These are phyloP conservation scores for Podosphaera xanthii DNA, from an alignment of 2,329 filamentous ascomycete species.

Conservation along the genomic window DNA sequence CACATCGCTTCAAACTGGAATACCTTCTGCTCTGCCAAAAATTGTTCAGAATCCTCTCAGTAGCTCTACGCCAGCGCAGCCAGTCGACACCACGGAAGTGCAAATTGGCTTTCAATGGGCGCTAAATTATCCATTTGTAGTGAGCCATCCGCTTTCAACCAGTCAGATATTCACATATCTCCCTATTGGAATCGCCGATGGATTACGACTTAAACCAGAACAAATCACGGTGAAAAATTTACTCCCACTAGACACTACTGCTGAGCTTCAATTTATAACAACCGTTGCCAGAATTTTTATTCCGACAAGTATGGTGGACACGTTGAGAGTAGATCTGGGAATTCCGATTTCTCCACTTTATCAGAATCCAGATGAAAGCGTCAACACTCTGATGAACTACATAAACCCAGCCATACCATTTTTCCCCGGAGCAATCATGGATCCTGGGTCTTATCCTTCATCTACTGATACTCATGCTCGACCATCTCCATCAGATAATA, in stretches of 20 bases:
- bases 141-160: slow-evolving; percentile 44
- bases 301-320: slow-evolving; percentile 43
- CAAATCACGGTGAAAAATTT: slow-evolving; percentile 48
- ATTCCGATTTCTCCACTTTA: slow-evolving; percentile 55
- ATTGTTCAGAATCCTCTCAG: slow-evolving; percentile 13
- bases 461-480: slow-evolving; percentile 19
- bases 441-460: slow-evolving; percentile 15
- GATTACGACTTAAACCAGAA: slow-evolving; percentile 23
- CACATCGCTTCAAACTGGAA: slow-evolving; percentile 9
- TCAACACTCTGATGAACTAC: slow-evolving; percentile 50
- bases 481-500: slow-evolving; percentile 16
- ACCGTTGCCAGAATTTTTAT: slow-evolving; percentile 60
- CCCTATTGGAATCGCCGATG: slow-evolving; percentile 33
- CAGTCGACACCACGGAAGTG: slow-evolving; percentile 42
- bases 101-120: slow-evolving; percentile 67
- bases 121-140: slow-evolving; percentile 70
- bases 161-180: slow-evolving; percentile 68
- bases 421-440: slow-evolving; percentile 21
- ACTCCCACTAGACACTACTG: slow-evolving; percentile 50
- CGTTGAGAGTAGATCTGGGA: slow-evolving; percentile 44
- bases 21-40: slow-evolving; percentile 10
- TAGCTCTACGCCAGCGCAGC: slow-evolving; percentile 5
- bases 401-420: slow-evolving; percentile 56
- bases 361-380: slow-evolving; percentile 40
- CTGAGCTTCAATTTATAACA: slow-evolving; percentile 52